Percentiles rank a stretch among this genome's conserved stretches.
These are phyloP conservation scores for Colletotrichum siamense DNA, from an alignment of 2,329 filamentous ascomycete genomes.

Conservation along the genomic window DNA sequence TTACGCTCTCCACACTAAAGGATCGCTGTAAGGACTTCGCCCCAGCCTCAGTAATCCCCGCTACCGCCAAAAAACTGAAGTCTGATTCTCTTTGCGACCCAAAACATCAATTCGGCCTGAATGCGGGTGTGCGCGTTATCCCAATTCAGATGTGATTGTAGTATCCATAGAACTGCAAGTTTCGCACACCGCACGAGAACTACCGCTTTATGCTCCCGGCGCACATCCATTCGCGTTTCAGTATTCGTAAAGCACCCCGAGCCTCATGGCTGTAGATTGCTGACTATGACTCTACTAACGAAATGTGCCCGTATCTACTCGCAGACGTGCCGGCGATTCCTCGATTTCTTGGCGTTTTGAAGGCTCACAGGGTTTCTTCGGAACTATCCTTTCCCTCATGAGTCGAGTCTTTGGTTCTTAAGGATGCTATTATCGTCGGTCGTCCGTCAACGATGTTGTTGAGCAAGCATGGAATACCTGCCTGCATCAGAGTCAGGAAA, in stretches of 20 bases:
- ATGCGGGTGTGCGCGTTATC: neutral
- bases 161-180: neutral
- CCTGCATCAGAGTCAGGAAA: neutral
- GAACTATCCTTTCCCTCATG: neutral
- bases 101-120: neutral
- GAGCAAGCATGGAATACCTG: neutral
- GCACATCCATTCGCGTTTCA: neutral
- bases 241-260: neutral
- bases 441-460: neutral
- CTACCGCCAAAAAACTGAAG: neutral
- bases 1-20: neutral
- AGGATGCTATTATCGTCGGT: neutral
- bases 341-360: neutral
- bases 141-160: neutral
- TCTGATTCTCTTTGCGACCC: neutral
- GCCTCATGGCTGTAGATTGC: neutral
- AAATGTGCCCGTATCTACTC: neutral
- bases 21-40: neutral
- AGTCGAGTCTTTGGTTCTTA: neutral
- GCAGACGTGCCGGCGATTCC: neutral
- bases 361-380: neutral
- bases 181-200: neutral
- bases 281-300: neutral
- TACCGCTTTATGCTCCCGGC: neutral
- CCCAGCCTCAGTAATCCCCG: neutral